Conservation (phyloP, 2,329 filamentous ascomycete species). For the Chaetoscypha palmicola region DNA sequence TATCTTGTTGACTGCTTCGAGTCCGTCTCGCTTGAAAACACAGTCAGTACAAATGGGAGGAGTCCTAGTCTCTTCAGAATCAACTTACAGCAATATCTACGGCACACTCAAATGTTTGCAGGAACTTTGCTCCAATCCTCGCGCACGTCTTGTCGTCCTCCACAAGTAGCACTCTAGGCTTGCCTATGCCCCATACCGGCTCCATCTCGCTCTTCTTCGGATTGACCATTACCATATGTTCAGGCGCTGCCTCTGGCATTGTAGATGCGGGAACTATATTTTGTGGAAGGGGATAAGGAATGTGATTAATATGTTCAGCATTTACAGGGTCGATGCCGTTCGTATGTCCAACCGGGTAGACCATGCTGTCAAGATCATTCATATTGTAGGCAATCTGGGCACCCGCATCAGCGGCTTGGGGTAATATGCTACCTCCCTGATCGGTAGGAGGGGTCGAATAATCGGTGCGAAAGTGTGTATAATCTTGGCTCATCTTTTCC, state of each 20-base stretch:
- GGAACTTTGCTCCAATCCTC: constrained; percentile 61
- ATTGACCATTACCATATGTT: constrained; percentile 34
- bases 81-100: constrained; percentile 61
- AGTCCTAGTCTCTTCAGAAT: no score
- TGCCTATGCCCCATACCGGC: constrained; percentile 51
- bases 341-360: constrained; percentile 85
- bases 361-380: constrained; percentile 62
- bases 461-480: constrained; percentile 23
- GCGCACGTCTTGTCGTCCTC: constrained; percentile 70
- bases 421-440: constrained; percentile 21
- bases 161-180: constrained; percentile 80
- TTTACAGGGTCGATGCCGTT: constrained; percentile 94
- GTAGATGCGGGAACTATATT: constrained; percentile 44
- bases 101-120: constrained; percentile 57
- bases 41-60: no score
- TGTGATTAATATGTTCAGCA: constrained; percentile 88
- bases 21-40: constrained; percentile 61
- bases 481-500: constrained; percentile 50
- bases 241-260: constrained; percentile 39
- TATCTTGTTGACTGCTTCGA: constrained; percentile 87
- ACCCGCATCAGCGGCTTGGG: constrained; percentile 41
- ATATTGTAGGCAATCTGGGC: constrained; percentile 34
- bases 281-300: constrained; percentile 73
- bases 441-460: constrained; percentile 30
- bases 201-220: constrained; percentile 34